A percentile compares a stretch with the other conserved stretches of the same genome.
phyloP scores from a whole-genome alignment of 345 rosid species.

The Eucalyptus camaldulensis region DNA sequence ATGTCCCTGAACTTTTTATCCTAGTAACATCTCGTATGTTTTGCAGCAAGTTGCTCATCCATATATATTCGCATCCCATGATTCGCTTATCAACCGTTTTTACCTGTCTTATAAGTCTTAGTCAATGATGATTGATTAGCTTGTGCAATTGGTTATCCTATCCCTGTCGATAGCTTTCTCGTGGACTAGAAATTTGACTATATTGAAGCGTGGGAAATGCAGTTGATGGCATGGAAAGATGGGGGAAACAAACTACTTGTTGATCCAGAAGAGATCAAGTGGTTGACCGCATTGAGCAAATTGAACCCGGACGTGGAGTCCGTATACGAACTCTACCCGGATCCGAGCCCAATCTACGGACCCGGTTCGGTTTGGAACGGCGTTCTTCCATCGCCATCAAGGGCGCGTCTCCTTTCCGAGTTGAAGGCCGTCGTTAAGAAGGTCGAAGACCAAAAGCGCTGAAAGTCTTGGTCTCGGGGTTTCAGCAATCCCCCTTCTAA shows the following conservation, averaged over 20 bases:
- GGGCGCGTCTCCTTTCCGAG: conserved; percentile 26
- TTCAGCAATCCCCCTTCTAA: background rate
- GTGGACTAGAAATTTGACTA: background rate
- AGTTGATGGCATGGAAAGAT: conserved; percentile 86
- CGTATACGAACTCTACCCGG: conserved; percentile 48
- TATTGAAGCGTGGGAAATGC: background rate
- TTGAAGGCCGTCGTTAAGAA: conserved; percentile 19
- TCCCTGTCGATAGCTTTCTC: background rate
- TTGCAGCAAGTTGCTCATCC: background rate
- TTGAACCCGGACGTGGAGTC: conserved; percentile 55
- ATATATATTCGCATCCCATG: background rate
- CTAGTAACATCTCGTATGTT: accelerated
- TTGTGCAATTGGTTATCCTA: background rate
- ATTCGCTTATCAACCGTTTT: background rate
- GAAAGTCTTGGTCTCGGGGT: background rate
- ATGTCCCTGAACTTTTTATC: background rate
- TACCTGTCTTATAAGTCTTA: background rate
- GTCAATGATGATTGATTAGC: background rate
- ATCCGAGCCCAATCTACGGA: conserved; percentile 15
- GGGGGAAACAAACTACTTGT: conserved; percentile 48
- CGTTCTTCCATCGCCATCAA: conserved; percentile 27
- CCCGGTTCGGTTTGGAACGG: conserved; percentile 67
- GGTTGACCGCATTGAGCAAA: conserved; percentile 24
- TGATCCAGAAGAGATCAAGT: conserved; percentile 46
- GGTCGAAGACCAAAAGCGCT: conserved; percentile 12